Conservation (phyloP, 2,329 filamentous ascomycete genomes). For the Alternaria angustiovoidea region DNA sequence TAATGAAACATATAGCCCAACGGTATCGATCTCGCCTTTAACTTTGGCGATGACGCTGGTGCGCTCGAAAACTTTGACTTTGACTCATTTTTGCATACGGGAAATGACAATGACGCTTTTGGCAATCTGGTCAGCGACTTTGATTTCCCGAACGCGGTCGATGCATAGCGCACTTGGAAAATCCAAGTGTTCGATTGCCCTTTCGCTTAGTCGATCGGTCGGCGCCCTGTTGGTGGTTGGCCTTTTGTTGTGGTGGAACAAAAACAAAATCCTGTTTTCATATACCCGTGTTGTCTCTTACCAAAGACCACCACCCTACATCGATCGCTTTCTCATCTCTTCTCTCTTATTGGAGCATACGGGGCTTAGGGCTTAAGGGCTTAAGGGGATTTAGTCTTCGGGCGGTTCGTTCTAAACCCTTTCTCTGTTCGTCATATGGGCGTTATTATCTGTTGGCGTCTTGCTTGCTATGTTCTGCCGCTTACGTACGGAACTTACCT, state of each 20-base stretch:
- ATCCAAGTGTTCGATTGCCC: no score
- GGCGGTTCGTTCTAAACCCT: neutral
- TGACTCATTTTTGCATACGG: conserved; percentile 70
- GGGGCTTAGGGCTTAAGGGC: neutral
- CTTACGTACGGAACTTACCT: neutral
- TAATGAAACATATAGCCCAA: conserved; percentile 38
- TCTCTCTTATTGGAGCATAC: conserved; percentile 26
- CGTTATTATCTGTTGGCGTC: neutral
- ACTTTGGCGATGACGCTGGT: conserved; percentile 64
- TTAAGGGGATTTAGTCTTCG: neutral
- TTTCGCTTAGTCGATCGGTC: neutral
- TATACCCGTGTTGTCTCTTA: conserved; percentile 28
- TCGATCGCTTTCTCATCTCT: conserved; percentile 22
- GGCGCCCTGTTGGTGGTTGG: neutral
- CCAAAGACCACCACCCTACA: conserved; percentile 15
- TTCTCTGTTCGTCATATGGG: neutral
- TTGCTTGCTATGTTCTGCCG: no score
- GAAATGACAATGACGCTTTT: conserved; percentile 54
- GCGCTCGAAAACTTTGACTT: conserved; percentile 74
- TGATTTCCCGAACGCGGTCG: conserved; percentile 47
- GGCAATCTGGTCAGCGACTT: conserved; percentile 44
- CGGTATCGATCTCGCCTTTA: conserved; percentile 51
- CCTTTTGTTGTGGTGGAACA: neutral
- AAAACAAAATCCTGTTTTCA: conserved; percentile 28
- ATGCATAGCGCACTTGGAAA: conserved; percentile 22